Percentiles rank a stretch among this genome's conserved stretches.
Conservation (phyloP, 1,284 basidiomycete genomes). For the Malassezia globosa region DNA sequence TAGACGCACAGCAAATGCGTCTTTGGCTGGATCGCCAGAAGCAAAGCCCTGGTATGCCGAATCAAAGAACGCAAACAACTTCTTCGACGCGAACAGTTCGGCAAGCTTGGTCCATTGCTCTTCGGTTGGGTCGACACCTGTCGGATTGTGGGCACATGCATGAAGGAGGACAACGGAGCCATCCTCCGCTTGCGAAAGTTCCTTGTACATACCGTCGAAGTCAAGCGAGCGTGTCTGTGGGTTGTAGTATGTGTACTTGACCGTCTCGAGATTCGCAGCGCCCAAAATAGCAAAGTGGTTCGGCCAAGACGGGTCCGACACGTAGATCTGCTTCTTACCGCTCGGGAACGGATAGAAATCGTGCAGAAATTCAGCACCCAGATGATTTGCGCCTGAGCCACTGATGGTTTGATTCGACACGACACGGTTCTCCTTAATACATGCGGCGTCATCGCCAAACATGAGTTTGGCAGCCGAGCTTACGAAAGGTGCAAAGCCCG, state of each 20-base stretch:
- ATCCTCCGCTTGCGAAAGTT: constrained; percentile 54
- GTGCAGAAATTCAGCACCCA: constrained; percentile 76
- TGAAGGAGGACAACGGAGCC: constrained; percentile 79
- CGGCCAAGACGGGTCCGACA: constrained; percentile 89
- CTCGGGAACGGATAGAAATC: constrained; percentile 60
- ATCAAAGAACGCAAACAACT: constrained; percentile 86
- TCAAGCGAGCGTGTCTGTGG: constrained; percentile 77
- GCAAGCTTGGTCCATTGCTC: constrained; percentile 79
- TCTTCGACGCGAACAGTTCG: constrained; percentile 61
- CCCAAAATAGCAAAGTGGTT: constrained; percentile 83
- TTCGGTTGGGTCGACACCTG: constrained; percentile 76
- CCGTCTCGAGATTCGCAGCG: constrained; percentile 66
- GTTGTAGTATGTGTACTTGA: constrained; percentile 82
- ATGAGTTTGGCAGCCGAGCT: constrained; percentile 68
- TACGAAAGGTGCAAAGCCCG: constrained; percentile 71
- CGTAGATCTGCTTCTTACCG: constrained; percentile 54
- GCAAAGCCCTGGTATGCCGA: constrained; percentile 88
- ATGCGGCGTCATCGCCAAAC: constrained; percentile 63
- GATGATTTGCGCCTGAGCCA: constrained; percentile 86
- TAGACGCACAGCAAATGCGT: constrained; percentile 88
- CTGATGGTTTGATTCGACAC: constrained; percentile 61
- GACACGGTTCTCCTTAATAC: constrained; percentile 56
- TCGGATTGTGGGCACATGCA: constrained; percentile 90
- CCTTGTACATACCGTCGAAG: constrained; percentile 60
- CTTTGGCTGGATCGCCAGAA: constrained; percentile 71